Base-by-base conservation (phyloP, 2,329 filamentous ascomycete species). In the Neocatenulostroma microsporum region DNA sequence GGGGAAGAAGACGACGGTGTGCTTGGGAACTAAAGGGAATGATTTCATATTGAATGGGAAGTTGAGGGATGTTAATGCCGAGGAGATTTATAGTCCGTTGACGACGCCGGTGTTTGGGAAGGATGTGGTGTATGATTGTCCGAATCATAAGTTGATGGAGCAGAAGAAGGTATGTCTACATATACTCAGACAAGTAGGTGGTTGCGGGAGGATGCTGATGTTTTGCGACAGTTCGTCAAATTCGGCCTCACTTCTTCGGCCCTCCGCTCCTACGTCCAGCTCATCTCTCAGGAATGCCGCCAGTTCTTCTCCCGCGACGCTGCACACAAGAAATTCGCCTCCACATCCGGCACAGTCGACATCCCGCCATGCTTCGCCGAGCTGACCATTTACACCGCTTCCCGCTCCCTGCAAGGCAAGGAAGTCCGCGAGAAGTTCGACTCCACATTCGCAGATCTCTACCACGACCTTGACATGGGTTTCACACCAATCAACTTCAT, bases 21-120 rank as follows among this genome's bases (percentile, higher is more conserved):
- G 79, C 50, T 67, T 94, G 42, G 85, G 87, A 37, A 79, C 82
- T 23, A 74, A 80, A 49, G 86, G 86, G 49, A 94, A 93, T 61
- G 84, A 94, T 49, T 93, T 94, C 61, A 87, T 94, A 49, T 70
- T 94, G 49, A 94, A 94, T 59, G 86, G 84, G 57, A 94, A 91
- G 68, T 72, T 86, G 54, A 85, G 83, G 66, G 86, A 94, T 56
- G 80, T 94, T 53, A 87, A 82, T 58, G 87, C 87, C 23, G 87
- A 94, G 64, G 86, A 94, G 54, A 84, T 94, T 46, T 94, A 94
- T 65, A 81, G 76, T 37, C 81, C 84, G 38, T 71, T 94, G 39
- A 76, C 72, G 17, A 78, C 74, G 5, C 76, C 76, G 29, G 75
- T 80, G 3, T 94, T 94, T 57, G 86, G 86, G 49, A 79, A 77